Base-by-base conservation (phyloP, 2,329 filamentous ascomycete species). In the Penicillium aurantiogriseum region DNA sequence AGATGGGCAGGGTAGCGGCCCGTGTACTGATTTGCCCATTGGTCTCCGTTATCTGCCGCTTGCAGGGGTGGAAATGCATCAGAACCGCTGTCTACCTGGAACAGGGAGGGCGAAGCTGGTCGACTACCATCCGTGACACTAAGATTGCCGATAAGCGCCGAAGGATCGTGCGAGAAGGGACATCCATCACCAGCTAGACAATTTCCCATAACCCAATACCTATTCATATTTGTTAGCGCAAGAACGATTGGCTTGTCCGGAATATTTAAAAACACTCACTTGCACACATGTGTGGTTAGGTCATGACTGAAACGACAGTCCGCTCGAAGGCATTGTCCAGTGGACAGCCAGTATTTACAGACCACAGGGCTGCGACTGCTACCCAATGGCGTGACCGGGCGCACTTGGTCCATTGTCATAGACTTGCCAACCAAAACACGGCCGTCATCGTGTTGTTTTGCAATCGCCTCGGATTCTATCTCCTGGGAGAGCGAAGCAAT, bases 291-390 rank as follows among this genome's bases (percentile, higher is more conserved):
- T 70, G 90, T 95, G 71, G 91, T 96, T 44, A 96, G 83, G 73
- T 99, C 93, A 75, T 99, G 94, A 66, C 92, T 96, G 76, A 97
- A 99, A 57, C 93, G 88, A 74, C 94, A 99, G 75, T 99, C 94
- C 59, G 93, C 93, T 58, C 94, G 87, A 52, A 97, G 86, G 74
- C 94, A 99, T 74, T 94, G 90, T n/a, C 94, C 94, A 8, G 90
- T 95, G 10, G 92, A 93, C 62, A 99, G 81, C 81, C 92, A 97
- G 75, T 97, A 99, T 76, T 96, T 96, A 84, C 94, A 99, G 42
- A 97, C 90, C 39, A 97, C 88, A 27, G 91, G 89, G 62, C 89
- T 91, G 74, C 92, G 93, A 66, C 88, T 83, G 69, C 89, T 87
- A 25, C 85, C 84, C 25, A 86, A 85, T 2, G 93, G 92, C 0